Evolutionary conservation across 768 basidiomycete genomes (phyloP).

Genomic region (Grammothele lineata): DNA sequence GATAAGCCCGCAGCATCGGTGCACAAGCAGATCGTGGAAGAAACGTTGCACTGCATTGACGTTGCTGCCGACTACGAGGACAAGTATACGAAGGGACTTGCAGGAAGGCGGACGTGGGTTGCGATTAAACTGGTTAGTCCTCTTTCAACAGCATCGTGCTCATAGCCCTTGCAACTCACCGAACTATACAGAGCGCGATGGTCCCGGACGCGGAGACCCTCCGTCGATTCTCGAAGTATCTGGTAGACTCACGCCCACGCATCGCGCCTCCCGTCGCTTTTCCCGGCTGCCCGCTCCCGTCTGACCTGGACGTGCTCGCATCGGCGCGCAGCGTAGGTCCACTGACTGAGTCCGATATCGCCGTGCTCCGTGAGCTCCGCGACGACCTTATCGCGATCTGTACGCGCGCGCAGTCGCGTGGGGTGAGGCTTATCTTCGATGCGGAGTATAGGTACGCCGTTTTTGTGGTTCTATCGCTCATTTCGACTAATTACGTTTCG

Average conservation of each 20-base stretch:
- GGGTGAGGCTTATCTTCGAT: conserved; percentile 74
- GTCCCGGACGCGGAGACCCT: conserved; percentile 60
- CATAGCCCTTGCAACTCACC: neutral
- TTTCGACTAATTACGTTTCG: too few species aligned
- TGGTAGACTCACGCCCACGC: conserved; percentile 40
- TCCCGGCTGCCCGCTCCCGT: conserved; percentile 60
- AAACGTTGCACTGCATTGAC: conserved; percentile 74
- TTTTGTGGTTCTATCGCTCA: too few species aligned
- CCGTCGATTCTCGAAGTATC: conserved; percentile 55
- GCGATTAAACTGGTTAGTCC: conserved; percentile 74
- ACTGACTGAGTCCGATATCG: conserved; percentile 54
- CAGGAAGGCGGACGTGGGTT: conserved; percentile 68
- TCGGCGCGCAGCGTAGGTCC: conserved; percentile 15
- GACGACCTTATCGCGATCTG: conserved; percentile 64
- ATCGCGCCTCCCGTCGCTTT: conserved; percentile 43
- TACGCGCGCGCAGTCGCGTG: conserved; percentile 50
- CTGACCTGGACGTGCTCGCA: conserved; percentile 55
- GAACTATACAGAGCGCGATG: conserved; percentile 53
- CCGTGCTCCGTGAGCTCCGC: conserved; percentile 56
- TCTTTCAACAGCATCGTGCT: conserved; percentile 6
- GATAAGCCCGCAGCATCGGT: conserved; percentile 29
- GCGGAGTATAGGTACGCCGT: conserved; percentile 69
- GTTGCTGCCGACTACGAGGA: conserved; percentile 82
- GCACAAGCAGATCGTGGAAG: conserved; percentile 65
- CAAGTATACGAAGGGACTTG: conserved; percentile 13